Base-by-base conservation (phyloP, 345 rosid species). In the Pugionium dolabratum region DNA sequence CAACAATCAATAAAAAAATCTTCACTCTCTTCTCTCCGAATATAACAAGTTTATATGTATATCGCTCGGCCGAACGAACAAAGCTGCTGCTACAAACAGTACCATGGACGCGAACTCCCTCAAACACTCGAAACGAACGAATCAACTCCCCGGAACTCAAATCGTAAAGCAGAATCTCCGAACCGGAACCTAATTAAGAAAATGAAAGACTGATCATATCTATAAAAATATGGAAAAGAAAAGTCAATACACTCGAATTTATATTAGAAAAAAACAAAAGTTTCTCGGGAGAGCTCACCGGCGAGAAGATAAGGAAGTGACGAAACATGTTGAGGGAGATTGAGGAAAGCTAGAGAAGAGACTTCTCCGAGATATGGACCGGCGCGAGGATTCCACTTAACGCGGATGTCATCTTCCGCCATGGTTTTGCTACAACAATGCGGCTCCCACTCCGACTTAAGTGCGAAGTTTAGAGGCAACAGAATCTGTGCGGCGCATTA, bases 71-170 rank as follows among this genome's bases (percentile, higher is more conserved):
- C 27, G 50, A 59, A 60, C 56, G 30, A 66, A 59, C 44, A 73
- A 59, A 66, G 45, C 10, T 73, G 7, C 33, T 27, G 60, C 70
- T 49, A 66, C 81, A 80, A 55, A 77, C 73, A 66, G 90, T 79
- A 11, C 97, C 99, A 56, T 90, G 99, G 42, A 94, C 89, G 6
- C 96, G 96, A 52, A 90, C 81, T 40, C 96, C 99, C 11, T 83
- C 76, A 57, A 88, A 88, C n/a, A 86, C 95, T 66, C 71, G 86
- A 78, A 94, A 90, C 44, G 92, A 81, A 7, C 76, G 77, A 58
- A 82, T 58, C 68, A 81, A 49, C 18, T 42, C 78, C 3, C 86
- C 82, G 4, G 80, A 68, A 36, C 78, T 83, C 58, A 94, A 66
- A 76, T 84, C 69, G 76, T 84, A 85, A 44, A 86, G 81, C 44